These are phyloP conservation scores for Phoenix roebelenii DNA, from an alignment of 176 grass and related monocot genomes.

Conservation along the genomic window DNA sequence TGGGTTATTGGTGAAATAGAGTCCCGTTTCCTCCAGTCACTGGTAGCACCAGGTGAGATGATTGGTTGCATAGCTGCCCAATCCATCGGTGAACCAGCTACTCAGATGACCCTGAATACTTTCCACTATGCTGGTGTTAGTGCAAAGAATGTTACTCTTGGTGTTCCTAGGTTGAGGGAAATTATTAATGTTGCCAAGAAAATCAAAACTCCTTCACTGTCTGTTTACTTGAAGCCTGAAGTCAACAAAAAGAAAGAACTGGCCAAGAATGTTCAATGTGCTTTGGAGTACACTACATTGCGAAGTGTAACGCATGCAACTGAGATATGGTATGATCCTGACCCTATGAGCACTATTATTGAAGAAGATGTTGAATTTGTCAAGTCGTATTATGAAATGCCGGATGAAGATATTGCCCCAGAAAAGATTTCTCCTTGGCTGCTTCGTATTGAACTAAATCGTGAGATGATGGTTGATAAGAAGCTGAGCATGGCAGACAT, in stretches of 20 bases:
- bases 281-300: constrained; percentile 88
- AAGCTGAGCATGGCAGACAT: constrained; percentile 99
- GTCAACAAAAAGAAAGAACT: constrained; percentile 80
- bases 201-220: constrained; percentile 89
- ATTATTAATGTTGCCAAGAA: constrained; percentile 99
- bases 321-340: constrained; percentile 94
- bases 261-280: constrained; percentile 98
- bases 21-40: constrained; percentile 86
- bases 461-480: constrained; percentile 99
- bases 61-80: constrained; percentile 98
- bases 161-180: constrained; percentile 90
- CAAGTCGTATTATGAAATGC: constrained; percentile 93
- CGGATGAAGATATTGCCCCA: constrained; percentile 80
- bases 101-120: constrained; percentile 94
- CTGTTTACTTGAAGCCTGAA: constrained; percentile 79
- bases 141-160: constrained; percentile 99
- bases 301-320: constrained; percentile 98
- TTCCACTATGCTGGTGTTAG: constrained; percentile 99
- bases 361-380: constrained; percentile 98
- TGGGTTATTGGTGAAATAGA: constrained; percentile 98
- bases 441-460: constrained; percentile 87
- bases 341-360: constrained; percentile 79
- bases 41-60: constrained; percentile 95
- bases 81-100: constrained; percentile 92
- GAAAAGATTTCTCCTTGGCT: constrained; percentile 97